Conservation (phyloP, 2,329 filamentous ascomycete species). For the Fusarium illudens region DNA sequence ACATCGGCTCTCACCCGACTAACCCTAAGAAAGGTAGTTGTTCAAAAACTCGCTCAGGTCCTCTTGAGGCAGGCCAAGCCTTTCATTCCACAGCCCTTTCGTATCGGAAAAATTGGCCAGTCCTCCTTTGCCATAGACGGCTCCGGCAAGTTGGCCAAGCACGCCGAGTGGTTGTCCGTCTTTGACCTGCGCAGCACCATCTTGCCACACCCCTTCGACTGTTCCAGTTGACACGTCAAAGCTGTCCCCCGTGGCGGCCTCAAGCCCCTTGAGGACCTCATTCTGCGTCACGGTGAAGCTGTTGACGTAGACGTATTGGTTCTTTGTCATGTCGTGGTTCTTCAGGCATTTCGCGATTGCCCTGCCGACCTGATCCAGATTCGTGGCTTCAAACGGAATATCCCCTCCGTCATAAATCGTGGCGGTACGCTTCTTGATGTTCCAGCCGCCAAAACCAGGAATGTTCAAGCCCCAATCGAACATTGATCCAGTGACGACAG, state of each 20-base stretch:
- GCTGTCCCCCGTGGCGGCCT: neutral
- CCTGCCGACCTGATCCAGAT: constrained; percentile 15
- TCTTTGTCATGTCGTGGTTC: constrained; percentile 2
- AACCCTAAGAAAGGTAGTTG: no score
- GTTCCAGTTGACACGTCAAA: neutral
- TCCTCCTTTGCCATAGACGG: neutral
- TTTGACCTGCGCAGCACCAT: neutral
- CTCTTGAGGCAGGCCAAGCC: neutral
- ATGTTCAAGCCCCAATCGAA: constrained; percentile 20
- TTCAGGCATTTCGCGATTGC: constrained; percentile 14
- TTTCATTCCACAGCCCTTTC: neutral
- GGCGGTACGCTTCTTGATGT: neutral
- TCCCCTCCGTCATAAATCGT: constrained; percentile 9
- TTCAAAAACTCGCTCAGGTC: neutral
- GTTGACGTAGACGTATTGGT: constrained; percentile 14
- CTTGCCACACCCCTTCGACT: neutral
- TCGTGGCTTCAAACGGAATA: constrained; percentile 12
- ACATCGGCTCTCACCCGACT: no score
- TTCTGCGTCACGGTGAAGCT: constrained; percentile 18
- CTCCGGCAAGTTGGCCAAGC: neutral
- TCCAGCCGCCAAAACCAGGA: neutral
- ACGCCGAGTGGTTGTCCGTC: neutral
- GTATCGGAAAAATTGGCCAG: neutral
- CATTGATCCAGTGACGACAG: constrained; percentile 3
- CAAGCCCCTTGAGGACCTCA: constrained; percentile 2